Conservation (phyloP, 164 flowering plant species). For the Amborella trichopoda region DNA sequence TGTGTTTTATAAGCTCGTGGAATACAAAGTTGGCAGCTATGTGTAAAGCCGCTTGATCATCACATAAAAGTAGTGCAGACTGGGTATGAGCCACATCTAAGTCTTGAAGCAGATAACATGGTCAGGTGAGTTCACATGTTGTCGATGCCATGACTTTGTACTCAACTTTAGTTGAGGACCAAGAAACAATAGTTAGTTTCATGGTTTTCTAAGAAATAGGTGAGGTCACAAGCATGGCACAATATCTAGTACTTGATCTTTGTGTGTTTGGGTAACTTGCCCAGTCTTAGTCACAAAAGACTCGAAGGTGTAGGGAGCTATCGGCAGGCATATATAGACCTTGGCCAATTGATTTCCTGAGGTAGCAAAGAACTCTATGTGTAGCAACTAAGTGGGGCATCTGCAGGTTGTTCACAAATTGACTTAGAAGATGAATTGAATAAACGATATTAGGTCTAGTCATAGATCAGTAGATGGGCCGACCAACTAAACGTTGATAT, state of each 20-base stretch:
- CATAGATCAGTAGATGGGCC: no score
- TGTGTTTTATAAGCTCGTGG: background rate
- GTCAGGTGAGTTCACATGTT: background rate
- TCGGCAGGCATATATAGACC: no score
- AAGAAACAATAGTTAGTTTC: background rate
- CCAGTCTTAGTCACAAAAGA: background rate
- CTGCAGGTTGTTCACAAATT: no score
- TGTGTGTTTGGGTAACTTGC: background rate
- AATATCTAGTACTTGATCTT: background rate
- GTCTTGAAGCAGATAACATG: background rate
- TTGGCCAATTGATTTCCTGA: no score
- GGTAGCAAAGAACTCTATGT: no score
- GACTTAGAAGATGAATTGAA: no score
- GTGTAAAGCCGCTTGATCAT: no score
- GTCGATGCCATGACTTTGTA: background rate
- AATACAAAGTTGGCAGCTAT: background rate
- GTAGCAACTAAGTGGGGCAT: no score
- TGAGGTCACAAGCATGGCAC: background rate
- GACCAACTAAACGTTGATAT: no score
- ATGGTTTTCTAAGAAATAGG: background rate
- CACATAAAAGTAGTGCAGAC: background rate
- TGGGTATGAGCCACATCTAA: background rate
- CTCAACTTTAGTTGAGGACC: background rate
- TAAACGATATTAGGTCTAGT: no score
- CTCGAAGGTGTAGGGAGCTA: background rate